Base-by-base conservation (phyloP, 495 filamentous ascomycete species). In the Staphylotrichum longicolle region DNA sequence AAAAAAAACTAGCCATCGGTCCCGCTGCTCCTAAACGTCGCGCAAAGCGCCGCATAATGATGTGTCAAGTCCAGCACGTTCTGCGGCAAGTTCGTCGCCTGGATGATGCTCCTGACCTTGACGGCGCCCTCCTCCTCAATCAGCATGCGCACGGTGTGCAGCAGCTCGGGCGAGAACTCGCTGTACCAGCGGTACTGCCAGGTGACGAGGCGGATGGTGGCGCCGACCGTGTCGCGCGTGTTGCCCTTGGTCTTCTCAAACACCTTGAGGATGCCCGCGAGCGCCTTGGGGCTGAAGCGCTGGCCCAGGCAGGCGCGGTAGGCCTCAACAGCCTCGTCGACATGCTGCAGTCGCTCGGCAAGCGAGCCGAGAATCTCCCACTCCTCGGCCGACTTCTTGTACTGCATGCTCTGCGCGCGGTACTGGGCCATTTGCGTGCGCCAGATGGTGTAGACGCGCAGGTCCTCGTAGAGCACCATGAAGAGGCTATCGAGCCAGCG, bases 171-270 rank as follows among this genome's bases (percentile, higher is more conserved):
- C 15, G 92, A 96, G 75, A 98, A 98, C 89, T 98, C 95, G 33
- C 92, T 96, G 77, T 98, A 98, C 94, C 94, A 97, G 62, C 94
- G 85, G 75, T 97, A 98, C 77, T 98, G 93, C 94, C 94, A 98
- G 5, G 93, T 90, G 40, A 97, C 90, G 53, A 98, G 75, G 46
- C 91, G 80, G 58, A 98, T 97, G 56, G 96, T 79, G 9, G 88
- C 85, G 44, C 85, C 86, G 34, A 98, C 79, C 63, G 88, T 89
- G 37, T 87, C 86, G 57, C 90, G 77, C 8, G 89, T 89, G 70
- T 88, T 89, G 39, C 37, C 34, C 63, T 84, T 81, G 66, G 83
- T 81, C 68, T 92, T 89, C 65, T 79, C 75, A 66, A 91, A 90
- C 49, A 88, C 79, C 67, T 85, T 85, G 65, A 98, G 73, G 46